Base-by-base conservation (phyloP, 441 rosid genomes). In the Erysimum cheiri region DNA sequence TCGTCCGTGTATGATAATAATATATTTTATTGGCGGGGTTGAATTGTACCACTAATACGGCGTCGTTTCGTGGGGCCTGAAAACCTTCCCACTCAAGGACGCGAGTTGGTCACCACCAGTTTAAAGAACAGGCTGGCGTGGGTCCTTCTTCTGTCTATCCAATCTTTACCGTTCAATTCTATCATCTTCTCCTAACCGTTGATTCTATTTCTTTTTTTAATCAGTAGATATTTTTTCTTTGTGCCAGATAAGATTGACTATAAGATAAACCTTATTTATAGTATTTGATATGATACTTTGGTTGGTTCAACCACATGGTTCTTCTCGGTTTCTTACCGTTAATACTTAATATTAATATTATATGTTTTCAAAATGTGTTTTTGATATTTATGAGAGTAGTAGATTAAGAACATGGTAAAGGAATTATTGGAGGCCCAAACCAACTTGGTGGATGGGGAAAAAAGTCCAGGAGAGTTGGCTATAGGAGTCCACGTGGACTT, bases 31-130 rank as follows among this genome's bases (percentile, higher is more conserved):
- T 68, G 74, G 74, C 65, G 78, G 74, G 78, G 4, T 60, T 15
- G 77, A 56, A 56, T 74, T 66, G 77, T 66, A 73, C 68, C 67
- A 59, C 17, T 41, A 15, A 74, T 74, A 74, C 73, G 75, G 61
- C 36, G 11, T 56, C 32, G 48, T 48, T 17, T 39, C 24, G 61
- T 48, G 79, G 75, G 75, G 19, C 50, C 71, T 64, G 2, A 63
- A 19, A 12, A 46, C 44, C 6, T 35, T 49, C 50, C 71, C 79
- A 69, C 79, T 56, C 40, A 47, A 46, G 58, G 59, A 59, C 55
- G 40, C 57, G 69, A 60, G 73, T 67, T 67, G 78, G 67, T 58
- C 74, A 75, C 74, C 69, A 74, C 69, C 73, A 43, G 50, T 63
- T 62, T 46, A 39, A 66, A 32, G 10, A 46, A 74, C 78, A 68